A percentile compares a stretch with the other conserved stretches of the same genome.
phyloP scores from a whole-genome alignment of 108 stramenopile species.

The Parietichytrium sp. region DNA sequence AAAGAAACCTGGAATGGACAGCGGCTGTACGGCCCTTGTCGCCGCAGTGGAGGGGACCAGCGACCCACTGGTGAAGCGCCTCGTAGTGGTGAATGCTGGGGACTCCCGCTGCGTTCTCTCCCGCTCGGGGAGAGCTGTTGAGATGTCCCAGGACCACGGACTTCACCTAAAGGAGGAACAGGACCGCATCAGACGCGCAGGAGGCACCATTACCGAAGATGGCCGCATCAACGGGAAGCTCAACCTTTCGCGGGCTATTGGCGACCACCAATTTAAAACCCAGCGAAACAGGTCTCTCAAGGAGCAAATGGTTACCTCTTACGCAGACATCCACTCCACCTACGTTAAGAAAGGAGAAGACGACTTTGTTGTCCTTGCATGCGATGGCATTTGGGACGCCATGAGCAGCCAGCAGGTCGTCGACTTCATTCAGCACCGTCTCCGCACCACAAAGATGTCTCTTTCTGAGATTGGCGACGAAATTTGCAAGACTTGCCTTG shows the following conservation, averaged over 20 bases:
- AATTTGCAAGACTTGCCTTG: not conserved
- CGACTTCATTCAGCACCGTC: constrained; percentile 72
- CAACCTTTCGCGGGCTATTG: constrained; percentile 88
- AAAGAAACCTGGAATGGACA: not conserved
- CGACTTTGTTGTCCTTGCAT: constrained; percentile 88
- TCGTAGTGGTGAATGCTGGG: constrained; percentile 75
- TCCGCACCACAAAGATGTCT: constrained; percentile 36
- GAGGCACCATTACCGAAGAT: constrained; percentile 59
- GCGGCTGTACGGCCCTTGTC: not conserved
- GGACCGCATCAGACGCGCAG: constrained; percentile 74
- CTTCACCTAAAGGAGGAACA: constrained; percentile 72
- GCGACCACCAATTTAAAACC: constrained; percentile 78
- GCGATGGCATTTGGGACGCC: constrained; percentile 95
- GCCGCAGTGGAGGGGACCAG: constrained; percentile 8
- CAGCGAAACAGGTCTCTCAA: constrained; percentile 60
- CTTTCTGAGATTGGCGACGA: not conserved
- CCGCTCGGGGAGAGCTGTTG: constrained; percentile 47
- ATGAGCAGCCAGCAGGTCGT: constrained; percentile 77
- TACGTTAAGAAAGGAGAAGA: constrained; percentile 58
- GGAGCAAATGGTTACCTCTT: constrained; percentile 84
- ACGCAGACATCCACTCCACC: constrained; percentile 80
- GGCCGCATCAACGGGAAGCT: constrained; percentile 94
- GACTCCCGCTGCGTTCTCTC: constrained; percentile 84
- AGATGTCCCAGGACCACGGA: constrained; percentile 88
- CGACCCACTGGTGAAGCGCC: constrained; percentile 66